These are phyloP conservation scores for Naganishia vishniacii DNA, from an alignment of 768 basidiomycete genomes.

Conservation along the genomic window DNA sequence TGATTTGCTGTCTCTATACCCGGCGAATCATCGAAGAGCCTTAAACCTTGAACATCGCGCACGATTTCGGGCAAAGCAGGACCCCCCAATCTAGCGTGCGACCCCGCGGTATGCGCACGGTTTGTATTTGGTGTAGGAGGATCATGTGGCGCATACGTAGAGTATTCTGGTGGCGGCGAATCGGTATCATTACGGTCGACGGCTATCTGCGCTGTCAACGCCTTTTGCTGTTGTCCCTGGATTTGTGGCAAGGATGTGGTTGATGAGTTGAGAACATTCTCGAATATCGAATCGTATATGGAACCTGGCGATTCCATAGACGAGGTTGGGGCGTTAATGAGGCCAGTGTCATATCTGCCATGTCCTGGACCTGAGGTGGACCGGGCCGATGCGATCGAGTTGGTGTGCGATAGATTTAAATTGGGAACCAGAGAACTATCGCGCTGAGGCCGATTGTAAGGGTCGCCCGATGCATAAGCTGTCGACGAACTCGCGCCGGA, in stretches of 20 bases:
- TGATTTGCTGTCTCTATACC: background rate
- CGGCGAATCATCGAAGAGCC: conserved; percentile 11
- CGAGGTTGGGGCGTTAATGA: background rate
- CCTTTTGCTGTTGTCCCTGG: background rate
- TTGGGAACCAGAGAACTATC: background rate
- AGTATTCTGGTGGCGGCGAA: conserved; percentile 25
- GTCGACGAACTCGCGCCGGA: conserved; percentile 10
- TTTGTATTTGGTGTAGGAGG: background rate
- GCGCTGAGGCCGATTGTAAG: background rate
- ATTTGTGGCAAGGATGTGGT: conserved; percentile 11
- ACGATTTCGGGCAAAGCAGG: conserved; percentile 20
- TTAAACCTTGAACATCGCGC: conserved; percentile 13
- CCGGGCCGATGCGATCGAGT: conserved; percentile 29
- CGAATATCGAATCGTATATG: conserved; percentile 20
- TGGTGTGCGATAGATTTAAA: conserved; percentile 23
- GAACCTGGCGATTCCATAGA: conserved; percentile 17
- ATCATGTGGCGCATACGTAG: conserved; percentile 19
- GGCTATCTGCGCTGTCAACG: background rate
- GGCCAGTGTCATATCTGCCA: background rate
- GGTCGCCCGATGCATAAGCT: background rate
- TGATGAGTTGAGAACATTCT: background rate
- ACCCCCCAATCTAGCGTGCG: background rate
- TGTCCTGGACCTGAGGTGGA: background rate
- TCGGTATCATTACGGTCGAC: background rate
- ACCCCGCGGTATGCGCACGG: background rate